A percentile compares a stretch with the other conserved stretches of the same genome.
Evolutionary conservation across 2,329 filamentous ascomycete species (phyloP).

Genomic region (Fusarium marasasianum): DNA sequence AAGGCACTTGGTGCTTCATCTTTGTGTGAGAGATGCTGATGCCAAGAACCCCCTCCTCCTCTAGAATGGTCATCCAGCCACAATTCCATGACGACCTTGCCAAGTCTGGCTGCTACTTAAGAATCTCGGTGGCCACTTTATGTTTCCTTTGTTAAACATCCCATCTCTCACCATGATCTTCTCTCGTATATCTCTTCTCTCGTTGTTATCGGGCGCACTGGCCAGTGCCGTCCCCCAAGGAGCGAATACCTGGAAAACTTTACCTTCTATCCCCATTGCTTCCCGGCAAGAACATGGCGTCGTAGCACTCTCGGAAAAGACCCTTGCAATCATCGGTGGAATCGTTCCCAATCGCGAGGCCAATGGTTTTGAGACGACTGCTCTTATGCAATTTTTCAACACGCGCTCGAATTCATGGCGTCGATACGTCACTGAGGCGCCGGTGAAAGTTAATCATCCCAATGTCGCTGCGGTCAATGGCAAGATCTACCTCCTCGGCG

Average conservation of each 20-base stretch:
- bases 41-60: slow-evolving; percentile 5
- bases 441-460: slow-evolving; percentile 47
- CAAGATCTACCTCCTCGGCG: slow-evolving; percentile 53
- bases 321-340: slow-evolving; percentile 42
- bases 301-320: slow-evolving; percentile 34
- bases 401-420: slow-evolving; percentile 44
- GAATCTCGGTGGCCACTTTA: background rate
- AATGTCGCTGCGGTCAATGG: slow-evolving; percentile 49
- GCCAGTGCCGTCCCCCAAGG: slow-evolving; percentile 7
- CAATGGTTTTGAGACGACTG: slow-evolving; percentile 32
- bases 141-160: background rate
- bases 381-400: slow-evolving; percentile 46
- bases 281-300: slow-evolving; percentile 44
- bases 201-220: slow-evolving; percentile 1
- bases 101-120: slow-evolving; percentile 13
- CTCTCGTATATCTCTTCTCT: background rate
- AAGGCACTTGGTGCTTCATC: slow-evolving; percentile 20
- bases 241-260: slow-evolving; percentile 30
- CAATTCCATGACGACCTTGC: slow-evolving; percentile 17
- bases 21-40: slow-evolving; percentile 15
- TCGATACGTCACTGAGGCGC: slow-evolving; percentile 39
- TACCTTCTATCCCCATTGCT: slow-evolving; percentile 36
- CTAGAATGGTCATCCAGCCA: slow-evolving; percentile 4
- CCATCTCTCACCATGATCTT: slow-evolving; percentile 4
- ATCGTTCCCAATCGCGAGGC: slow-evolving; percentile 32